These are phyloP conservation scores for Pythium rishiriense DNA, from an alignment of 352 stramenopile species.

Conservation along the genomic window DNA sequence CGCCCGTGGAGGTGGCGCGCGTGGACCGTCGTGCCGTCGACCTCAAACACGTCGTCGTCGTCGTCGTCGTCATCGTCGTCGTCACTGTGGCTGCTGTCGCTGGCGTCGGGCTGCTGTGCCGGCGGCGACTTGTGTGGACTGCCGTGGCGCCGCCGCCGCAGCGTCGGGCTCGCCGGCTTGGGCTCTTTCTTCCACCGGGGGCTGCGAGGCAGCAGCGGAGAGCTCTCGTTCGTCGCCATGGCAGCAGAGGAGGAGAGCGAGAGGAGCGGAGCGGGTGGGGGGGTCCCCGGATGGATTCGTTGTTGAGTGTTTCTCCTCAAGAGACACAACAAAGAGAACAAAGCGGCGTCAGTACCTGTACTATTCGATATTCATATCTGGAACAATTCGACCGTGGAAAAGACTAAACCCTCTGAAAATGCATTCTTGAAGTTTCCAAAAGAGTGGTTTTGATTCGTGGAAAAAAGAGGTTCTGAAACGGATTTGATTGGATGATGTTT, in stretches of 20 bases:
- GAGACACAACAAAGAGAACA: not conserved
- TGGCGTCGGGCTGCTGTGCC: not conserved
- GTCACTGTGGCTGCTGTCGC: not conserved
- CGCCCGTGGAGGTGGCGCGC: slow-evolving; percentile 16
- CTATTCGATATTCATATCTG: not conserved
- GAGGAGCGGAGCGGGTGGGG: too few relatives aligned
- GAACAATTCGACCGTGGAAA: not conserved
- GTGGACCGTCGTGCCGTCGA: slow-evolving; percentile 6
- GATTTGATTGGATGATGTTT: slow-evolving; percentile 25
- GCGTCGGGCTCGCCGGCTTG: slow-evolving; percentile 4
- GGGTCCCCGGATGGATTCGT: not conserved
- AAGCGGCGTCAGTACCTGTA: not conserved
- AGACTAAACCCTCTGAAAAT: slow-evolving; percentile 11
- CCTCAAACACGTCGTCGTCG: not conserved
- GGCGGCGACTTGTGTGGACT: not conserved
- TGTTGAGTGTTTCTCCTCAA: slow-evolving; percentile 3
- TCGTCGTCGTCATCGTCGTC: slow-evolving; percentile 11
- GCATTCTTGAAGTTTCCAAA: slow-evolving; percentile 20
- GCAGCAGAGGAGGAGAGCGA: too few relatives aligned
- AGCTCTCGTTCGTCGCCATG: slow-evolving; percentile 14
- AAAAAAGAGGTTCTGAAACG: not conserved
- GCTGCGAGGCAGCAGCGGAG: slow-evolving; percentile 14
- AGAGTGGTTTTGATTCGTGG: slow-evolving; percentile 3
- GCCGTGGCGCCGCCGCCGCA: slow-evolving; percentile 7
- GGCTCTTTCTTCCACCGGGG: not conserved